Evolutionary conservation across 2,329 filamentous ascomycete genomes (phyloP).

Genomic region (Alternaria gaisen): DNA sequence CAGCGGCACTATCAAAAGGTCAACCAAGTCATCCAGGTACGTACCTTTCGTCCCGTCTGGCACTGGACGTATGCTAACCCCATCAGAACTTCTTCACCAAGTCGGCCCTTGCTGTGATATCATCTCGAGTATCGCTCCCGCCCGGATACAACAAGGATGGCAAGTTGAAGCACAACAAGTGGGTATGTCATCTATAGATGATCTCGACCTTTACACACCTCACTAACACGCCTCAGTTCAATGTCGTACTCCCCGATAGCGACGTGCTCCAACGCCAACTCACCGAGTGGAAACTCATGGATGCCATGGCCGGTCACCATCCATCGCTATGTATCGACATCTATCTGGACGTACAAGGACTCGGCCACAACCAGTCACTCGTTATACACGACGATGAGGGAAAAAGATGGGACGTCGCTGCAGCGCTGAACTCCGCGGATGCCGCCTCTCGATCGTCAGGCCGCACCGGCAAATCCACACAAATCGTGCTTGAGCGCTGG

Average conservation of each 20-base stretch:
- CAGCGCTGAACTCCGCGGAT: slow-evolving; percentile 74
- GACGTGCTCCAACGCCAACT: slow-evolving; percentile 86
- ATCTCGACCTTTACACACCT: not conserved
- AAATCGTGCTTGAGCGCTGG: slow-evolving; percentile 92
- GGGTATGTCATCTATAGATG: slow-evolving; percentile 66
- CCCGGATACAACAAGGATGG: slow-evolving; percentile 65
- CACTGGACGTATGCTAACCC: slow-evolving; percentile 31
- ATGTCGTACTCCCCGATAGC: slow-evolving; percentile 92
- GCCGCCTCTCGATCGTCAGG: slow-evolving; percentile 59
- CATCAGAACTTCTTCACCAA: slow-evolving; percentile 89
- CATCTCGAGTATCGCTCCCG: slow-evolving; percentile 78
- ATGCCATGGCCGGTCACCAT: slow-evolving; percentile 78
- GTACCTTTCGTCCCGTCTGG: slow-evolving; percentile 22
- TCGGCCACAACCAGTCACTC: slow-evolving; percentile 85
- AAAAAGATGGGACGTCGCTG: slow-evolving; percentile 90
- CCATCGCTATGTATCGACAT: slow-evolving; percentile 89
- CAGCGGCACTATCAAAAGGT: slow-evolving; percentile 66
- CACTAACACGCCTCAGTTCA: slow-evolving; percentile 71
- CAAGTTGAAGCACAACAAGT: slow-evolving; percentile 80
- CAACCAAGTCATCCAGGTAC: slow-evolving; percentile 91
- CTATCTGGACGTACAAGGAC: slow-evolving; percentile 80
- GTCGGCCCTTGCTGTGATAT: slow-evolving; percentile 82
- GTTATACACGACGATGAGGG: slow-evolving; percentile 88
- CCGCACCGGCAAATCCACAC: slow-evolving; percentile 60
- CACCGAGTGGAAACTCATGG: slow-evolving; percentile 80